These are phyloP conservation scores for Candida jianshihensis DNA, from an alignment of 805 yeast species.

Conservation along the genomic window DNA sequence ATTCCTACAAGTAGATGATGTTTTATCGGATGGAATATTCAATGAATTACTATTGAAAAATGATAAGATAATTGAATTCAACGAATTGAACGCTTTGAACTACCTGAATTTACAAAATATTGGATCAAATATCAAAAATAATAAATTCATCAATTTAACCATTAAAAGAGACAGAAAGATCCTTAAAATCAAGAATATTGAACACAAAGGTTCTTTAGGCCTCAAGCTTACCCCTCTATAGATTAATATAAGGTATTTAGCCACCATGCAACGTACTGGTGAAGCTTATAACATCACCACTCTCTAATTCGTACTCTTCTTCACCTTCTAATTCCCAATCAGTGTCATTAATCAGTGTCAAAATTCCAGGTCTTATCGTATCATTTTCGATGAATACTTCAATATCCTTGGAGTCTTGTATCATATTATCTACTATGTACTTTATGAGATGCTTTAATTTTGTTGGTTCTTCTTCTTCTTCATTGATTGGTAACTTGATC, in stretches of 20 bases:
- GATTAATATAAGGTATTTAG: slow-evolving; percentile 25
- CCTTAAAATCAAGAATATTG: not conserved
- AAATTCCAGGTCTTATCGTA: slow-evolving; percentile 82
- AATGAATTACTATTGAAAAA: slow-evolving; percentile 34
- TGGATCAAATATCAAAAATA: not conserved
- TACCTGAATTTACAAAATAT: slow-evolving; percentile 42
- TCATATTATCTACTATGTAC: slow-evolving; percentile 45
- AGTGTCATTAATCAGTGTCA: slow-evolving; percentile 86
- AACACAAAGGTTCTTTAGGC: slow-evolving; percentile 21
- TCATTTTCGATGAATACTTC: slow-evolving; percentile 79
- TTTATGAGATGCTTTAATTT: slow-evolving; percentile 45
- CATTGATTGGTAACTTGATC: slow-evolving; percentile 38
- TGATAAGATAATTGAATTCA: slow-evolving; percentile 53
- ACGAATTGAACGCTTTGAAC: slow-evolving; percentile 46
- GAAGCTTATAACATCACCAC: slow-evolving; percentile 74
- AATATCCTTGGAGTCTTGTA: slow-evolving; percentile 53
- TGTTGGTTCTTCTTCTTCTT: slow-evolving; percentile 24
- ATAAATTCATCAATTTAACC: not conserved
- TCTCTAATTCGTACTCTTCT: slow-evolving; percentile 69
- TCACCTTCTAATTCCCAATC: slow-evolving; percentile 97
- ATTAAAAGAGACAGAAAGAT: slow-evolving; percentile 2
- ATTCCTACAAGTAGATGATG: slow-evolving; percentile 30
- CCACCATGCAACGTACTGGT: slow-evolving; percentile 97
- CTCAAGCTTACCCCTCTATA: slow-evolving; percentile 29
- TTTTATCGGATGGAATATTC: too few relatives aligned